phyloP scores from a whole-genome alignment of 768 basidiomycete species.

The Obba rivulosa region DNA sequence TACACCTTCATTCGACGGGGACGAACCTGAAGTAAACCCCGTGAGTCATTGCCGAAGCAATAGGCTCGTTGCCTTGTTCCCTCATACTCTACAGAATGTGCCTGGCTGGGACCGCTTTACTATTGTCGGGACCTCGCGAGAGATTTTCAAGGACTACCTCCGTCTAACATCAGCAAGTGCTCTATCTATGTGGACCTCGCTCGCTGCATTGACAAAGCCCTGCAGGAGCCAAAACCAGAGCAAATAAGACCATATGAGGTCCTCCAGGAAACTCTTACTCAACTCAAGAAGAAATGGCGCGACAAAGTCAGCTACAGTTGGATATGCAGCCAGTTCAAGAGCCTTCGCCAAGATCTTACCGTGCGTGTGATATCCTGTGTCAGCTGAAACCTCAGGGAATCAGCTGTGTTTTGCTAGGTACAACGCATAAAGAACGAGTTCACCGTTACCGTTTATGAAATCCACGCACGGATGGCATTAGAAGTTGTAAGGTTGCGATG shows the following conservation, averaged over 20 bases:
- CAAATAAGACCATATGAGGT: conserved; percentile 86
- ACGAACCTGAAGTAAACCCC: conserved; percentile 70
- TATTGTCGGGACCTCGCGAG: conserved; percentile 86
- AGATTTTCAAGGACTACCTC: conserved; percentile 94
- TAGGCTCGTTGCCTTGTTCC: conserved; percentile 5
- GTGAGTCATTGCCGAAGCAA: conserved; percentile 35
- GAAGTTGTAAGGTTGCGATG: conserved; percentile 60
- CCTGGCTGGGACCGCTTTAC: conserved; percentile 95
- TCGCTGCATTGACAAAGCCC: not conserved
- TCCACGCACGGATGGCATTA: conserved; percentile 95
- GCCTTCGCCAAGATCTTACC: conserved; percentile 93
- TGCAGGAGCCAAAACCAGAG: conserved; percentile 89
- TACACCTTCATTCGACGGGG: conserved; percentile 28
- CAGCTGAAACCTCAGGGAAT: conserved; percentile 2
- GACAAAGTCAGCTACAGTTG: conserved; percentile 75
- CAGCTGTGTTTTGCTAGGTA: conserved; percentile 49
- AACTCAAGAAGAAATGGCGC: conserved; percentile 87
- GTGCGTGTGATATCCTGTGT: conserved; percentile 43
- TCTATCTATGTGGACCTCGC: not conserved
- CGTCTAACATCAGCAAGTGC: conserved; percentile 78
- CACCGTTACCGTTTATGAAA: conserved; percentile 95
- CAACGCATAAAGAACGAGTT: conserved; percentile 99
- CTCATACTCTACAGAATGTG: conserved; percentile 60
- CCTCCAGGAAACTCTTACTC: conserved; percentile 76
- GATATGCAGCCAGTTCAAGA: conserved; percentile 98